phyloP scores from a whole-genome alignment of 305 asterid genomes.

The Solanum chacoense region DNA sequence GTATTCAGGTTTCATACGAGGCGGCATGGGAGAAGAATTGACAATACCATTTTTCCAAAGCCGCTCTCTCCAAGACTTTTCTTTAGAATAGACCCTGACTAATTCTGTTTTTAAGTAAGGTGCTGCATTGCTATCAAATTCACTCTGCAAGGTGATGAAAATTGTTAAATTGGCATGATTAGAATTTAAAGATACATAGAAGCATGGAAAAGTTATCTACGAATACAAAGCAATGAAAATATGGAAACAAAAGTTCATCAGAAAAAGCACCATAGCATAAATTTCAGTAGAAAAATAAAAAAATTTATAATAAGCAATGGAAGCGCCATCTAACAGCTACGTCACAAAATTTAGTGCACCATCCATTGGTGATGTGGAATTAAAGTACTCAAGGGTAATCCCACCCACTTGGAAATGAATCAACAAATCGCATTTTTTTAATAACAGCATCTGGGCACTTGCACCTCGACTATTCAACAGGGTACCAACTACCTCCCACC shows the following conservation, averaged over 20 bases:
- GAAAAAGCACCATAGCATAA: background rate
- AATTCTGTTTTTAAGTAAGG: conserved; percentile 56
- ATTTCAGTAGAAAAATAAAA: background rate
- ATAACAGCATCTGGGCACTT: background rate
- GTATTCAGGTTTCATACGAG: conserved; percentile 57
- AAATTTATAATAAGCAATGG: background rate
- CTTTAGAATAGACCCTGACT: conserved; percentile 53
- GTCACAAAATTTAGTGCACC: background rate
- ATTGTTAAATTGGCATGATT: conserved; percentile 6
- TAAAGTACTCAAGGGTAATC: background rate
- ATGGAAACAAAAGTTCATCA: background rate
- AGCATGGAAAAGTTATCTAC: background rate
- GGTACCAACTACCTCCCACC: background rate
- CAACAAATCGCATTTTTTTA: background rate
- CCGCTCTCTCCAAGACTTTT: conserved; percentile 70
- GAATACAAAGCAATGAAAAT: background rate
- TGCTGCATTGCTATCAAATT: conserved; percentile 49
- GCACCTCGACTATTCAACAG: background rate
- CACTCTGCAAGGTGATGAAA: conserved; percentile 42
- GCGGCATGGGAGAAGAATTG: conserved; percentile 56
- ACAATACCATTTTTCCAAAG: conserved; percentile 78
- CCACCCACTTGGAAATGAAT: background rate
- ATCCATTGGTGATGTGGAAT: background rate
- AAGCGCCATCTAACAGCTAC: background rate
- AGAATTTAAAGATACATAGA: background rate